Evolutionary conservation across 305 asterid species (phyloP), one percentile per base, ranked within the genome.

Genomic region (Fraxinus albicans): DNA sequence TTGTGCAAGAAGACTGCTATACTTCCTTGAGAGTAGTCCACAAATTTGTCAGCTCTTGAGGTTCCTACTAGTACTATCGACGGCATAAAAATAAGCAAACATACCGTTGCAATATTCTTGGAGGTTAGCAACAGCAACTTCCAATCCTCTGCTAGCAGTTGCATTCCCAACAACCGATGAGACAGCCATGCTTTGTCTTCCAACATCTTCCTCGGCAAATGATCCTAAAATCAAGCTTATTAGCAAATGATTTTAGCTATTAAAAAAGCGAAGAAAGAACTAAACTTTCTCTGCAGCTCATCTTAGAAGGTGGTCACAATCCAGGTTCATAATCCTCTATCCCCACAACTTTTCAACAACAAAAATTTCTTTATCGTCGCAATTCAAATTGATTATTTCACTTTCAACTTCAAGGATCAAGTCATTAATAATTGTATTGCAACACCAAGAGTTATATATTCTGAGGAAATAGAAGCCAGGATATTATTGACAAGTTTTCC

Each of bases 121-220:
- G 83, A 97, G 98, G 88, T 97, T 97, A 73, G 94, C 89, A 79
- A 97, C 98, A 76, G 98, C 98, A 82, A 97, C 99, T 90, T 97
- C 98, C 87, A 97, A 86, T 81, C 98, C 99, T 92, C 98, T 93
- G 87, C 98, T 94, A 53, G 99, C 98, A 47, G 97, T 88, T 73
- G 97, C 96, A 86, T 90, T 96, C 83, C 98, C 98, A 55, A 84
- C 86, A 81, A 86, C 92, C 50, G 99, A 89, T 34, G 96, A 85
- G 85, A 78, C 90, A 53, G 90, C 87, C 85, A 93, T 85, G 85
- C 92, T 90, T 86, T 92, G 98, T 86, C 99, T 92, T 87, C 98
- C 99, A 91, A 97, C 85, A 92, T 95, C 98, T 86, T 95, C 99
- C 90, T 97, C 98, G 33, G 98, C 98, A 91, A 97, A 94, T 83